Conservation (phyloP, 345 rosid genomes). For the Brassica juncea region DNA sequence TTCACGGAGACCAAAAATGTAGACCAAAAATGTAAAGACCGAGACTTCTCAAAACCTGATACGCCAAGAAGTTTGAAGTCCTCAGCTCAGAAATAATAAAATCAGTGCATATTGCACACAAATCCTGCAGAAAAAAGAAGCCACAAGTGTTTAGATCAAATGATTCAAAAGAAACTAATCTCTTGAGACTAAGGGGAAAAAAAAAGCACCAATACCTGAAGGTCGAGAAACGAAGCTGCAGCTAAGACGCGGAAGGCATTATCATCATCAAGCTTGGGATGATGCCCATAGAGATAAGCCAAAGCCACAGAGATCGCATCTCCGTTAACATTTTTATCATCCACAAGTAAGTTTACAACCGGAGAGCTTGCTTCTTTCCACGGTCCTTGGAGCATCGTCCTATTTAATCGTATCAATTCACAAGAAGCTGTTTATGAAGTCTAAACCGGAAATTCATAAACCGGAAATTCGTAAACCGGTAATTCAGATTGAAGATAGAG, state of each 20-base stretch:
- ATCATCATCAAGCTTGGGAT: slow-evolving; percentile 80
- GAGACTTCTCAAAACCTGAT: slow-evolving; percentile 64
- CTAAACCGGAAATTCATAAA: not conserved
- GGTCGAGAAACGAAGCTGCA: slow-evolving; percentile 97
- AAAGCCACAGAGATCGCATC: slow-evolving; percentile 82
- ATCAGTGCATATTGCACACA: slow-evolving; percentile 95
- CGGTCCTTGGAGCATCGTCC: slow-evolving; percentile 95
- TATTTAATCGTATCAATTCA: slow-evolving; percentile 8
- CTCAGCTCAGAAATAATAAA: slow-evolving; percentile 86
- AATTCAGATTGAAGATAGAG: not conserved
- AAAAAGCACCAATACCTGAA: slow-evolving; percentile 56
- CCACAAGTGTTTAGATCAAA: not conserved
- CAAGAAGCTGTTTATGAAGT: too few relatives aligned
- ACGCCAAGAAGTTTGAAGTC: slow-evolving; percentile 87
- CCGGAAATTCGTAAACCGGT: not conserved
- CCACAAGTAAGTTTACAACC: slow-evolving; percentile 67
- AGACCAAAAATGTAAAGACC: slow-evolving; percentile 4
- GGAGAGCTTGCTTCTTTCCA: slow-evolving; percentile 96
- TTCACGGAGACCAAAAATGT: not conserved
- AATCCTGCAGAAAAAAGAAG: slow-evolving; percentile 56
- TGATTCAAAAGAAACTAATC: not conserved
- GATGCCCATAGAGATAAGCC: slow-evolving; percentile 87
- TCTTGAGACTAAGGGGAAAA: not conserved
- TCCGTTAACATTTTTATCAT: slow-evolving; percentile 86
- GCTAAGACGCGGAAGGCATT: slow-evolving; percentile 94